Conservation (phyloP, 139 green algal genomes). For the Picochlorum sp. region DNA sequence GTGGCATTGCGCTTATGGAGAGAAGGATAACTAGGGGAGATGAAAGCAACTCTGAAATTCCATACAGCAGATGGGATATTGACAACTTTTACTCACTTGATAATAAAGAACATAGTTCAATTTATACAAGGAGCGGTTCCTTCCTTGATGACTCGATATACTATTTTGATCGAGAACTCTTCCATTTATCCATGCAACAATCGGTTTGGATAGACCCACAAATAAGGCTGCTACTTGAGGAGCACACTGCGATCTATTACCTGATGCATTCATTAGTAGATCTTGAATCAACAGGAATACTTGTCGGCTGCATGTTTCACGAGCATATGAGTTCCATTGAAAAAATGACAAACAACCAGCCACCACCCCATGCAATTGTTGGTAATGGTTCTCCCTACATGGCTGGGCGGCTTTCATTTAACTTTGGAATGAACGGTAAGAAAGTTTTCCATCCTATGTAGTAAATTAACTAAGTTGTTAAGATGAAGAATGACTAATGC, state of each 20-base stretch:
- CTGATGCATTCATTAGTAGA: not conserved
- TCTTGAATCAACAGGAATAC: constrained; percentile 10
- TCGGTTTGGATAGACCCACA: constrained; percentile 55
- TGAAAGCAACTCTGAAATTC: no score
- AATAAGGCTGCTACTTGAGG: constrained; percentile 52
- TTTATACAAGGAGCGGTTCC: constrained; percentile 37
- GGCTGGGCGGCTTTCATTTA: constrained; percentile 42
- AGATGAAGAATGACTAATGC: no score
- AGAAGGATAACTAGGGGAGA: no score
- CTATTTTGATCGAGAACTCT: constrained; percentile 47
- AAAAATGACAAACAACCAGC: not conserved
- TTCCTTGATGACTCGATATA: constrained; percentile 44
- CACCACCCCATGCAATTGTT: constrained; percentile 14
- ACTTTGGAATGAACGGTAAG: constrained; percentile 27
- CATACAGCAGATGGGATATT: constrained; percentile 18
- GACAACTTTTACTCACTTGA: constrained; percentile 9
- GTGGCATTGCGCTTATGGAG: not conserved
- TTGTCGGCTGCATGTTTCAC: constrained; percentile 43
- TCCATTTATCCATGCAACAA: constrained; percentile 42
- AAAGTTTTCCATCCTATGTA: not conserved
- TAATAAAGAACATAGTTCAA: not conserved
- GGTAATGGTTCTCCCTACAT: constrained; percentile 26
- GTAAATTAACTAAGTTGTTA: no score
- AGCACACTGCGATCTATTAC: constrained; percentile 5
- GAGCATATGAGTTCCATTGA: constrained; percentile 21